Percentiles rank a stretch among this genome's conserved stretches.
Evolutionary conservation across 2,329 filamentous ascomycete genomes (phyloP).

Genomic region (Stachybotrys echinatus): DNA sequence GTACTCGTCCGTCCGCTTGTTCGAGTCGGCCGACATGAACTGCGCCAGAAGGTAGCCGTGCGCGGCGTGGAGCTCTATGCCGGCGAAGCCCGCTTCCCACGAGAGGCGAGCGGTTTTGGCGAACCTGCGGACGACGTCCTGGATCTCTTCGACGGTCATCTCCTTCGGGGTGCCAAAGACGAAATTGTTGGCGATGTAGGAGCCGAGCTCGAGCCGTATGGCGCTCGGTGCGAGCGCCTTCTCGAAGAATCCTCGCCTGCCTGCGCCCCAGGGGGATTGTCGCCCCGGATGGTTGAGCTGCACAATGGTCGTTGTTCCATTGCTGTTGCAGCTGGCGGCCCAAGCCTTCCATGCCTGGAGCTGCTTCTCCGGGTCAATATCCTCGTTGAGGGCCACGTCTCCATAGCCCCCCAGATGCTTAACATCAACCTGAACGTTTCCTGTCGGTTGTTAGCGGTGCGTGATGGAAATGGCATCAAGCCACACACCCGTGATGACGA

Average conservation of each 20-base stretch:
- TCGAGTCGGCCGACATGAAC: constrained; percentile 46
- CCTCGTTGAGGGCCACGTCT: constrained; percentile 28
- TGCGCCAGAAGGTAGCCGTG: constrained; percentile 55
- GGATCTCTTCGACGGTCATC: constrained; percentile 50
- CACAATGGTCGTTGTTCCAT: constrained; percentile 32
- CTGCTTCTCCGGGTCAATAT: constrained; percentile 18
- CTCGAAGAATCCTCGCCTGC: constrained; percentile 24
- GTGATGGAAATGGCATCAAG: neutral
- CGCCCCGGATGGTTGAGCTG: constrained; percentile 44
- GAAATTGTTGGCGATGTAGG: constrained; percentile 18
- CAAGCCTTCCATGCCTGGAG: constrained; percentile 29
- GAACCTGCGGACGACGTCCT: constrained; percentile 46
- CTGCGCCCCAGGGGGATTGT: constrained; percentile 34
- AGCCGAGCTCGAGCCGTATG: constrained; percentile 36
- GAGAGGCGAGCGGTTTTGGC: constrained; percentile 44
- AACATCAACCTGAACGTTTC: constrained; percentile 39
- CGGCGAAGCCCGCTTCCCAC: constrained; percentile 39
- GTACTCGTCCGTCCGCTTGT: constrained; percentile 48
- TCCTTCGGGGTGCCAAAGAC: constrained; percentile 50
- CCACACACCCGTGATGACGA: constrained; percentile 34
- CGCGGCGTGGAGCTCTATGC: constrained; percentile 39
- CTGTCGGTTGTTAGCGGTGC: constrained; percentile 7
- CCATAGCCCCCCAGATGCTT: constrained; percentile 26
- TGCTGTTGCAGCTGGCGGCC: constrained; percentile 20
- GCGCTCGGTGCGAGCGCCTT: constrained; percentile 39